Conservation (phyloP, 1,284 basidiomycete genomes). For the Malassezia brasiliensis region DNA sequence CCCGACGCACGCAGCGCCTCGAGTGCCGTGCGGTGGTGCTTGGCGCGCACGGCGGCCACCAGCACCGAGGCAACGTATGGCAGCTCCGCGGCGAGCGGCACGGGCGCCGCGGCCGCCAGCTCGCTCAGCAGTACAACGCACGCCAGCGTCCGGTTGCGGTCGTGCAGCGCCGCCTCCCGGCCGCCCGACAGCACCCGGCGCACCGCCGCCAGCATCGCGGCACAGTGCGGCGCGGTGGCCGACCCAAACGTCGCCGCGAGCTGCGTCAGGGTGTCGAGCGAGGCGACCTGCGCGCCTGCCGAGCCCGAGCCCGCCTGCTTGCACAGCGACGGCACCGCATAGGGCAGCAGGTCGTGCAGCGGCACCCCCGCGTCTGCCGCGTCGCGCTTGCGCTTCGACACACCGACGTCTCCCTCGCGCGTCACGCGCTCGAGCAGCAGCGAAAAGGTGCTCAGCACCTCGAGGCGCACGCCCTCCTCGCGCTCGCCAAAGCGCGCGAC, state of each 20-base stretch:
- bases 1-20: slow-evolving; percentile 58
- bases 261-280: slow-evolving; percentile 6
- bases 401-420: not conserved
- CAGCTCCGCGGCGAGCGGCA: slow-evolving; percentile 51
- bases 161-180: not conserved
- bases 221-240: not conserved
- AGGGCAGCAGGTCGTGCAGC: not conserved
- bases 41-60: slow-evolving; percentile 58
- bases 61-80: slow-evolving; percentile 63
- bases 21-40: slow-evolving; percentile 48
- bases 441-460: slow-evolving; percentile 79
- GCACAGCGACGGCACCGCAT: not conserved
- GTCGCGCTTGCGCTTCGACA: not conserved
- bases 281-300: slow-evolving; percentile 2
- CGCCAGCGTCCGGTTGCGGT: not conserved
- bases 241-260: not conserved
- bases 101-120: not conserved
- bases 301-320: slow-evolving; percentile 1
- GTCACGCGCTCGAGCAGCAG: slow-evolving; percentile 67
- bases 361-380: not conserved
- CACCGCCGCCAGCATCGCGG: not conserved
- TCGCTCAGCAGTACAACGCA: slow-evolving; percentile 1
- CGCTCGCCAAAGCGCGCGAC: slow-evolving; percentile 85
- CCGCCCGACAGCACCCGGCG: not conserved
- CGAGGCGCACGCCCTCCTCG: slow-evolving; percentile 88